These are phyloP conservation scores for Schizopora paradoxa DNA, from an alignment of 1,284 basidiomycete genomes.

Conservation along the genomic window DNA sequence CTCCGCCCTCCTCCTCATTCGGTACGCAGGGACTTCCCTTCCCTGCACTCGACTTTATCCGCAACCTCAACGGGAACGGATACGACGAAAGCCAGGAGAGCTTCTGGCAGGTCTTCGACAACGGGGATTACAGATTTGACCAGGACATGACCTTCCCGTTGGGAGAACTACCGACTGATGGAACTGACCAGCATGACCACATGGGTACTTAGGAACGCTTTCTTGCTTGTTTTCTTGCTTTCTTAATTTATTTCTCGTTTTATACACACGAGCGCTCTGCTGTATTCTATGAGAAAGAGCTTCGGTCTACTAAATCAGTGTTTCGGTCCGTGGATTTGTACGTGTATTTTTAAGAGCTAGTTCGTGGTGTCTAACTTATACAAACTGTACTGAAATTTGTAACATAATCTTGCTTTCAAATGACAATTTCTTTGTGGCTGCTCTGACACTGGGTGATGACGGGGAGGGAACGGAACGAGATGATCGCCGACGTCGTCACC, in stretches of 20 bases:
- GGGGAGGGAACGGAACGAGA: no score
- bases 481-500: no score
- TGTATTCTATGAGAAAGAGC: no score
- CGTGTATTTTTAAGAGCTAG: no score
- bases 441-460: no score
- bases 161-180: constrained; percentile 27
- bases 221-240: not conserved
- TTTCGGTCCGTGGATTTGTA: not conserved
- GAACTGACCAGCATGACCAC: constrained; percentile 5
- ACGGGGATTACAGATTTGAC: constrained; percentile 63
- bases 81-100: constrained; percentile 50
- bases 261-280: no score
- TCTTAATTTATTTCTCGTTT: not conserved
- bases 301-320: not conserved
- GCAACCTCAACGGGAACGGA: constrained; percentile 54
- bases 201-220: not conserved
- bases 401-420: no score
- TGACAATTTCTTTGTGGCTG: no score
- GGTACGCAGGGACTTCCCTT: constrained; percentile 69
- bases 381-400: no score
- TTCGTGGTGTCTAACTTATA: no score
- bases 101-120: constrained; percentile 70
- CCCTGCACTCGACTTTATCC: constrained; percentile 72
- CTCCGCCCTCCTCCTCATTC: constrained; percentile 56
- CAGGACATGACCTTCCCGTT: constrained; percentile 67